A percentile compares a stretch with the other conserved stretches of the same genome.
These are phyloP conservation scores for Polytrichum formosum DNA, from an alignment of 225 moss, liverwort and hornwort species.

Conservation along the genomic window DNA sequence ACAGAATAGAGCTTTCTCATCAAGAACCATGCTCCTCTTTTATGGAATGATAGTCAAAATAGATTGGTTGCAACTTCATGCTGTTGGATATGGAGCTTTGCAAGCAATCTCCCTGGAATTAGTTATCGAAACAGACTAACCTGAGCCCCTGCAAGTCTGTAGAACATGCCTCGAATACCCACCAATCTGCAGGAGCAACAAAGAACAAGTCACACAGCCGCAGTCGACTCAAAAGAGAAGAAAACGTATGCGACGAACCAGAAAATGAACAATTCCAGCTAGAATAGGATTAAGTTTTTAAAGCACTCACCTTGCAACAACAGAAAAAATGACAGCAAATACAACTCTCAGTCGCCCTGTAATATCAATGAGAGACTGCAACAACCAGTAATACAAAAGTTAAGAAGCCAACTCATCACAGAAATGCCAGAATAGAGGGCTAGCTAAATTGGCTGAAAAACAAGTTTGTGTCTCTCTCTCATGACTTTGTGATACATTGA, in stretches of 20 bases:
- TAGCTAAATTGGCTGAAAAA: not conserved
- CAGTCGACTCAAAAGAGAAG: no score
- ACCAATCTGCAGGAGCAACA: constrained; percentile 60
- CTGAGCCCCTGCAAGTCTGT: constrained; percentile 92
- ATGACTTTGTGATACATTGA: no score
- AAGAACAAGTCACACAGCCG: not conserved
- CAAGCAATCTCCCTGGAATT: no score
- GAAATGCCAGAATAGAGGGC: not conserved
- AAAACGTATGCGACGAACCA: no score
- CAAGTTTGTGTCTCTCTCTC: no score
- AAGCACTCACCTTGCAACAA: constrained; percentile 74
- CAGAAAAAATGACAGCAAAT: constrained; percentile 74
- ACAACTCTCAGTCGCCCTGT: constrained; percentile 80
- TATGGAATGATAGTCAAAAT: no score
- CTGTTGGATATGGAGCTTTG: no score
- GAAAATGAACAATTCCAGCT: no score
- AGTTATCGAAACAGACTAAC: constrained; percentile 23
- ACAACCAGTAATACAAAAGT: constrained; percentile 3
- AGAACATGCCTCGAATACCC: constrained; percentile 88
- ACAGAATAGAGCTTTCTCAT: no score
- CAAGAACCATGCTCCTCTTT: no score
- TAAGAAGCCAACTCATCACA: not conserved
- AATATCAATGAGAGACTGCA: constrained; percentile 90
- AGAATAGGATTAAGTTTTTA: no score
- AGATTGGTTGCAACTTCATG: no score